Evolutionary conservation across 176 grass and related monocot genomes (phyloP).

Genomic region (Juncus effusus): DNA sequence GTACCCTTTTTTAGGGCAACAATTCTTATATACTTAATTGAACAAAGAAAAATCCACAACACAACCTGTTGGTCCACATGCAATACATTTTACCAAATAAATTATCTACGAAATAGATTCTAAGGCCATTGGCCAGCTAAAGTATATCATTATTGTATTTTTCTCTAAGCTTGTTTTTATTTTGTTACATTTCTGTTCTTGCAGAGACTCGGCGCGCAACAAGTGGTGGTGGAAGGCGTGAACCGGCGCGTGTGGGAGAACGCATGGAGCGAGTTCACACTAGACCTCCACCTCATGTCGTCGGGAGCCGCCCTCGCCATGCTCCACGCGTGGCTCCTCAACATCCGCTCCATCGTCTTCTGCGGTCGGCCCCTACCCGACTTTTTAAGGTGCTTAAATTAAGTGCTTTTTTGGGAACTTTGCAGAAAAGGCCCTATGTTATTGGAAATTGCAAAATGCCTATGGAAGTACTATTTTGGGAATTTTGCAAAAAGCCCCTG

Average conservation of each 20-base stretch:
- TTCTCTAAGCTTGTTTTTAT: conserved; percentile 7
- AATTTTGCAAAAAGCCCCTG: neutral
- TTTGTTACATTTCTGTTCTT: conserved; percentile 15
- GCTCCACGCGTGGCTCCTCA: conserved; percentile 93
- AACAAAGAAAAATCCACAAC: too few species aligned
- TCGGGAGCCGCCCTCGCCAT: conserved; percentile 92
- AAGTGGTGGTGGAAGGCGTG: conserved; percentile 84
- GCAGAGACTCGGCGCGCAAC: conserved; percentile 88
- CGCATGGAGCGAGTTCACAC: conserved; percentile 68
- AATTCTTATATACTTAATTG: too few species aligned
- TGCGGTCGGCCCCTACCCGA: conserved; percentile 75
- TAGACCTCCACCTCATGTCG: conserved; percentile 98
- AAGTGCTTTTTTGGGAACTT: neutral
- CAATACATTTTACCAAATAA: too few species aligned
- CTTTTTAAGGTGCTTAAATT: conserved; percentile 60
- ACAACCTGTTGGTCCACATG: too few species aligned
- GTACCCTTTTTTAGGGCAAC: too few species aligned
- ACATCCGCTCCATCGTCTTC: conserved; percentile 68
- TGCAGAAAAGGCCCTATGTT: neutral
- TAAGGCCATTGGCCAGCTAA: neutral
- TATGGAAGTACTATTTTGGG: neutral
- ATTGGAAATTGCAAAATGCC: neutral
- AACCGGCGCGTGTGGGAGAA: conserved; percentile 85
- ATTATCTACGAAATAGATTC: too few species aligned
- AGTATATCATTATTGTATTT: neutral